Conservation (phyloP, 345 rosid genomes). For the Raphanus raphanistrum region DNA sequence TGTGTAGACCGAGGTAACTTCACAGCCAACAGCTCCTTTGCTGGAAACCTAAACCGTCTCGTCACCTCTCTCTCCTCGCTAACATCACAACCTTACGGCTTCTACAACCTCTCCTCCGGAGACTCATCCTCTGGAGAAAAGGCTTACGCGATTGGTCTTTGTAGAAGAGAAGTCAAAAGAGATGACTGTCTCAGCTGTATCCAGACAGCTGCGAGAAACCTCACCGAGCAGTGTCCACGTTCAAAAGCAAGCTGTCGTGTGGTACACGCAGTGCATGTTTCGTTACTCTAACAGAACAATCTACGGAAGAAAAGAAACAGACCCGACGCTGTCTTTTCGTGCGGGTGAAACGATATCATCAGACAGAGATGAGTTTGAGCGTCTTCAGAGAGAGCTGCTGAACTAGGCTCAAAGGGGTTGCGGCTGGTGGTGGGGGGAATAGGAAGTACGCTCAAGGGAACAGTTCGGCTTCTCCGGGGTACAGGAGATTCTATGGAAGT, state of each 20-base stretch:
- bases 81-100: slow-evolving; percentile 31
- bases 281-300: slow-evolving; percentile 43
- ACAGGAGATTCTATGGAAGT: slow-evolving; percentile 35
- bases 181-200: slow-evolving; percentile 44
- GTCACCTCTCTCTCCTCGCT: slow-evolving; percentile 30
- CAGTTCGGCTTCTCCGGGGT: neutral
- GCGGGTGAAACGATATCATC: neutral
- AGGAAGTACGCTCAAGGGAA: slow-evolving; percentile 49
- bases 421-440: slow-evolving; percentile 35
- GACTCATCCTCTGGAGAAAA: slow-evolving; percentile 26
- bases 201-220: slow-evolving; percentile 22
- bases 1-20: slow-evolving; percentile 30
- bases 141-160: slow-evolving; percentile 40
- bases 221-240: slow-evolving; percentile 34
- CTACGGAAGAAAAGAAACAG: slow-evolving; percentile 32
- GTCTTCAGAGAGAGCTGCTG: slow-evolving; percentile 34
- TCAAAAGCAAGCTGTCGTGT: slow-evolving; percentile 41
- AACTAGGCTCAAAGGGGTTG: slow-evolving; percentile 24
- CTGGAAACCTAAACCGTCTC: slow-evolving; percentile 30
- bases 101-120: slow-evolving; percentile 38
- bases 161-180: slow-evolving; percentile 48
- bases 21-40: slow-evolving; percentile 33
- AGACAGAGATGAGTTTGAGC: slow-evolving; percentile 20
- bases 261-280: slow-evolving; percentile 47
- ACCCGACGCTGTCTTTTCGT: neutral